Evolutionary conservation across 2,329 filamentous ascomycete species (phyloP), one percentile per base, ranked within the genome.

Genomic region (Esteya vermicola): DNA sequence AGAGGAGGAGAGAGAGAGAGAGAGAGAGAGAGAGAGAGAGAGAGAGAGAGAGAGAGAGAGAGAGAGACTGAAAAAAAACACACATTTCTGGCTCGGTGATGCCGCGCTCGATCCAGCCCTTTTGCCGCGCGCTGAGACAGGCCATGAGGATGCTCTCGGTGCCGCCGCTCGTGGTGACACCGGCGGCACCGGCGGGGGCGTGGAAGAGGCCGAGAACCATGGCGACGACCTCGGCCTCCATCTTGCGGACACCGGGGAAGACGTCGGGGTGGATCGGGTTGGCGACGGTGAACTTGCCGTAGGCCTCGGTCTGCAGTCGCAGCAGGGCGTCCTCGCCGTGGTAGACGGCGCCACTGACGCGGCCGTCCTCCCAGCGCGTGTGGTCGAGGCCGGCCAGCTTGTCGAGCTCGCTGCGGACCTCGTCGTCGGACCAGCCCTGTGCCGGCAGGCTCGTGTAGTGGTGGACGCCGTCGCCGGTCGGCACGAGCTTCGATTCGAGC

Each of bases 261-360:
- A 98, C 89, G 62, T 98, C 91, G 7, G 91, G 91, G 58, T 98
- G 91, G 50, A 98, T 91, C 4, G 91, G 91, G 59, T 98, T 98
- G 30, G 86, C 75, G 23, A 98, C 91, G 38, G 86, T 89, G 58
- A 98, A 98, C 59, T 83, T 82, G 48, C 83, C 82, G 67, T 89
- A 96, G 0, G 91, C 89, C 57, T 95, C 85, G 6, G 84, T 83
- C 64, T 98, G 91, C 30, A 98, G 66, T 53, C 81, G 75, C 45
- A 91, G 62, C 50, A 98, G 63, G 33, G 81, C 78, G 30, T 83
- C 73, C 39, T 91, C 91, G 48, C 91, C 91, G 55, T 96, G 89
- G 56, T 98, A 98, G 26, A 98, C 91, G 22, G 91, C 89, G 23
- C 91, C 91, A 32, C 84, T 93, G 40, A 98, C 91, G 48, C 76